Evolutionary conservation across 805 yeast species (phyloP).

Genomic region (Lipomyces anomalus): DNA sequence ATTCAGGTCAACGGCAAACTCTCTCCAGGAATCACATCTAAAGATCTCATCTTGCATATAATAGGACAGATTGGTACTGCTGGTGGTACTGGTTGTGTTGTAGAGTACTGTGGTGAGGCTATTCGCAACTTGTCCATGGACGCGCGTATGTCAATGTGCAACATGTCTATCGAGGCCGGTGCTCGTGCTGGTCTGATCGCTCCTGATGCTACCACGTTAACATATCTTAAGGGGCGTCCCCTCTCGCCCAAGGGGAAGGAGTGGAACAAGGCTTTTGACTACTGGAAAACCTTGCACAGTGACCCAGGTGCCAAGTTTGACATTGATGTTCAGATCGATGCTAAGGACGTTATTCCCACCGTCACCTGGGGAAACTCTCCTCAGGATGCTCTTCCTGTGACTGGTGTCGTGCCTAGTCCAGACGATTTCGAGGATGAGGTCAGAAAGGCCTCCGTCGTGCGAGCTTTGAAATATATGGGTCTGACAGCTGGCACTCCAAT

Average conservation of each 20-base stretch:
- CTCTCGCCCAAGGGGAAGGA: slow-evolving; percentile 89
- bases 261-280: slow-evolving; percentile 89
- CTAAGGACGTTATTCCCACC: slow-evolving; percentile 85
- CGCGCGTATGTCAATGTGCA: slow-evolving; percentile 98
- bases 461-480: slow-evolving; percentile 92
- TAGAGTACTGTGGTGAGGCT: slow-evolving; percentile 95
- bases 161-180: slow-evolving; percentile 98
- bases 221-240: slow-evolving; percentile 88
- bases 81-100: slow-evolving; percentile 97
- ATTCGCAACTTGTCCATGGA: slow-evolving; percentile 88
- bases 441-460: slow-evolving; percentile 70
- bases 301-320: slow-evolving; percentile 92
- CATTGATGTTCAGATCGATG: slow-evolving; percentile 70
- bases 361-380: slow-evolving; percentile 99
- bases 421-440: slow-evolving; percentile 48
- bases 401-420: slow-evolving; percentile 89
- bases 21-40: slow-evolving; percentile 85
- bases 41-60: slow-evolving; percentile 89
- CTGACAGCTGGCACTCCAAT: slow-evolving; percentile 76
- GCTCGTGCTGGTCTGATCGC: slow-evolving; percentile 99
- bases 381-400: slow-evolving; percentile 94
- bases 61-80: slow-evolving; percentile 98
- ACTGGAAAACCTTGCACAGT: slow-evolving; percentile 84
- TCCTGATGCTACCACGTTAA: slow-evolving; percentile 86
- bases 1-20: slow-evolving; percentile 79